Evolutionary conservation across 208 protist genomes (phyloP), one percentile per base, ranked within the genome.

Genomic region (Leishmania guyanensis): DNA sequence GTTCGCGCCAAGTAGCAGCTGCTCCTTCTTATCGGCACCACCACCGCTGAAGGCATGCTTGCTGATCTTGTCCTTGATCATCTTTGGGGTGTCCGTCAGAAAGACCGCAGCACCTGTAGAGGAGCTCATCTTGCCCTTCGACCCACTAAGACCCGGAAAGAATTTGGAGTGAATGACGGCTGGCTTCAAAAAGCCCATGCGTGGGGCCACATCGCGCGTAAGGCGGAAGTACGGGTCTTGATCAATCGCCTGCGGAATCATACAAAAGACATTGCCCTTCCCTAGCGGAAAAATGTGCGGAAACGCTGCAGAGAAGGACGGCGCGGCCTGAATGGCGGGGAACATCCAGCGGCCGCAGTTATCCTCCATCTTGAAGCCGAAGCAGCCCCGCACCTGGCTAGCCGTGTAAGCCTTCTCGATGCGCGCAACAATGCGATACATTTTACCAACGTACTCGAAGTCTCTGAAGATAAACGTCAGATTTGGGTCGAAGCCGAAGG

Each of bases 391-490:
- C 54, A 98, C 97, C 88, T 99, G 96, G 82, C 90, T 99, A 56
- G 93, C 92, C 14, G 98, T 99, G 83, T 99, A 95, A 9, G 91
- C 81, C 83, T 98, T 99, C 86, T 99, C 92, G 82, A 99, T 99
- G 36, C 93, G 84, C 1, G 96, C 89, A n/a, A 99, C 92, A 77
- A 98, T 98, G 56, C 94, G 95, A 92, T 99, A 99, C 94, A 99
- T 97, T 43, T 91, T 73, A 9, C 96, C 97, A 80, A 95, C 93
- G 84, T 99, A 99, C 46, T 99, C 96, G 70, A 99, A 94, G 89
- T 99, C 93, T 73, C 92, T 98, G 86, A 99, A 99, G 79, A 99
- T 99, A 86, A 99, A 99, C 3, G 99, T 99, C 50, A 99, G 96
- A 29, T 98, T 88, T 8, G 95, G 94, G 90, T 99, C 97, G 84